Conservation (phyloP, 1,139 yeast species). For the Debaryomyces psychrophilus region DNA sequence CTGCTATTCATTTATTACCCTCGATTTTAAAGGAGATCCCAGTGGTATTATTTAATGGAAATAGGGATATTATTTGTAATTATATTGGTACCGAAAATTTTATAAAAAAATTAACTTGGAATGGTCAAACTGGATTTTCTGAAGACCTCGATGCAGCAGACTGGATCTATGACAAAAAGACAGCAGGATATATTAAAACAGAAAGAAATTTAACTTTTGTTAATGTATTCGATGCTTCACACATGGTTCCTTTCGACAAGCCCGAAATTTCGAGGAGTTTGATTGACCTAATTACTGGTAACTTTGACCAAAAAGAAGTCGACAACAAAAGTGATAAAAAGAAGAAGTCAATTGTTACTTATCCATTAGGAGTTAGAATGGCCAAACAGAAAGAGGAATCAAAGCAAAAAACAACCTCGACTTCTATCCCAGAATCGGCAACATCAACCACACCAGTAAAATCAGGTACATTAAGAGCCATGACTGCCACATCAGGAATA, state of each 20-base stretch:
- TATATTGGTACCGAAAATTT: constrained; percentile 71
- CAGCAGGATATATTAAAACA: constrained; percentile 54
- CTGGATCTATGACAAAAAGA: constrained; percentile 55
- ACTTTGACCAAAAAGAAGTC: constrained; percentile 28
- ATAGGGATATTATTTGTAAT: constrained; percentile 87
- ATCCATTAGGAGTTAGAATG: constrained; percentile 34
- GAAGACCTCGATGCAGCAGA: constrained; percentile 35
- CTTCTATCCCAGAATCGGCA: constrained; percentile 10
- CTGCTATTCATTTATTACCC: constrained; percentile 70
- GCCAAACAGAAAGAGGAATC: constrained; percentile 13
- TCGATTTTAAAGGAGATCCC: constrained; percentile 61
- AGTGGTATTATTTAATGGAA: constrained; percentile 81
- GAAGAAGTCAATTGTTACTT: constrained; percentile 29
- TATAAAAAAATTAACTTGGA: constrained; percentile 68
- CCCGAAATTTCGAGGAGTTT: constrained; percentile 73
- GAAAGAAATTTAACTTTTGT: constrained; percentile 80
- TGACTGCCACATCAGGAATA: constrained; percentile 8
- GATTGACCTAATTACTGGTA: constrained; percentile 51
- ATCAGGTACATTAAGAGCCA: constrained; percentile 1
- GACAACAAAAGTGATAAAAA: constrained; percentile 18
- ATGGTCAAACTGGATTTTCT: constrained; percentile 61
- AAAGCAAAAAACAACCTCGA: constrained; percentile 18
- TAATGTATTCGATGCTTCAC: constrained; percentile 75
- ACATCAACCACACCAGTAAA: background rate
- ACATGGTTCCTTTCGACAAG: constrained; percentile 92